Evolutionary conservation across 257 asterid species (phyloP).

Genomic region (Gentiana straminea): DNA sequence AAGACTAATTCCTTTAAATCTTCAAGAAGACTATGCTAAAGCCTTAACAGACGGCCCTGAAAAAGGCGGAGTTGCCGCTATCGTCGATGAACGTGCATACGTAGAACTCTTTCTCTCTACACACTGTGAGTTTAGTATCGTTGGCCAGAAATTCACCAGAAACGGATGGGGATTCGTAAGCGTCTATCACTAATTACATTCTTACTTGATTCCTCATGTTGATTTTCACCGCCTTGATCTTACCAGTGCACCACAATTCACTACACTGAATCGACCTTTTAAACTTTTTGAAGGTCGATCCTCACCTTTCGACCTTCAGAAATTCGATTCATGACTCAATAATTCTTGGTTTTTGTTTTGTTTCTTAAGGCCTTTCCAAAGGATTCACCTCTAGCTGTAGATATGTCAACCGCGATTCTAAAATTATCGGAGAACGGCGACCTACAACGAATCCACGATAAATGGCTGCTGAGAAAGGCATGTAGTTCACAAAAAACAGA

Average conservation of each 20-base stretch:
- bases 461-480: conserved; percentile 41
- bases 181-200: neutral
- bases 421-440: conserved; percentile 47
- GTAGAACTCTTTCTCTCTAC: conserved; percentile 43
- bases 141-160: conserved; percentile 44
- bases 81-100: conserved; percentile 46
- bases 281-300: no score
- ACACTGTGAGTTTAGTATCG: conserved; percentile 33
- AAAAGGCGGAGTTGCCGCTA: conserved; percentile 46
- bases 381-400: conserved; percentile 48
- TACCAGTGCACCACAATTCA: no score
- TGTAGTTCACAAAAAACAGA: conserved; percentile 39
- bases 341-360: no score
- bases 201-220: no score
- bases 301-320: no score
- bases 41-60: conserved; percentile 35
- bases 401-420: conserved; percentile 52
- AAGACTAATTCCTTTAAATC: conserved; percentile 37
- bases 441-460: conserved; percentile 47
- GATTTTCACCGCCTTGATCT: no score
- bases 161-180: conserved; percentile 65
- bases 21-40: conserved; percentile 40
- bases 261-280: no score
- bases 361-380: conserved; percentile 37
- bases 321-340: no score